Evolutionary conservation across 2,329 filamentous ascomycete species (phyloP), one percentile per base, ranked within the genome.

Genomic region (Pseudonectria buxi): DNA sequence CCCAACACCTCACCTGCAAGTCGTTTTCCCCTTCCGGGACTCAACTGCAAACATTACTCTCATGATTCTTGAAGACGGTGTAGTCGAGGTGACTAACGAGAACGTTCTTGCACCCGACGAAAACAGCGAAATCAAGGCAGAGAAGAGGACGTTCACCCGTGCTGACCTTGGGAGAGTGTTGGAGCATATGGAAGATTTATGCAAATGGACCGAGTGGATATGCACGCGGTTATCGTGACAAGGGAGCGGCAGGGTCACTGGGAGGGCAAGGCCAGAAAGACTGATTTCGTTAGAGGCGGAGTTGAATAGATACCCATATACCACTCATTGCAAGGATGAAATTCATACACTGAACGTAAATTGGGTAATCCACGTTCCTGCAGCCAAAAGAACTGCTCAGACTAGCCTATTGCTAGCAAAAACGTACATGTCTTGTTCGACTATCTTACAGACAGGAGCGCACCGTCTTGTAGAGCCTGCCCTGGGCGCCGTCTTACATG

Each of bases 21-120:
- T 78, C 6, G 65, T 71, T 7, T 78, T 78, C 43, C 73, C 74
- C 2, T 72, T 76, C 46, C 57, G 57, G 25, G 43, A 57, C 12
- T 57, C 53, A 24, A 73, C 69, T 2, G 72, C 70, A 5, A 71
- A 71, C 39, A 59, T 83, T 15, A 68, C 68, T 16, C 49, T 84
- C 10, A 74, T 77, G 46, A 71, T 85, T 13, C 65, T 72, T 14
- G 64, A 71, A 25, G 78, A 81, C 37, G 81, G 73, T 4, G 64
- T 72, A 11, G 67, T 84, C 4, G 64, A 72, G 13, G 64, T 85
- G 25, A 58, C 69, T 3, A 69, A 74, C 15, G 75, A 83, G 46
- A 81, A 82, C 43, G 52, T 65, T 12, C 44, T 63, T 16, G 41
- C 45, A 26, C 38, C 34, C 12, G 37, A 42, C 18, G 18, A 22